phyloP scores from a whole-genome alignment of 176 grass and related monocot genomes.

The Aechmea fasciata region DNA sequence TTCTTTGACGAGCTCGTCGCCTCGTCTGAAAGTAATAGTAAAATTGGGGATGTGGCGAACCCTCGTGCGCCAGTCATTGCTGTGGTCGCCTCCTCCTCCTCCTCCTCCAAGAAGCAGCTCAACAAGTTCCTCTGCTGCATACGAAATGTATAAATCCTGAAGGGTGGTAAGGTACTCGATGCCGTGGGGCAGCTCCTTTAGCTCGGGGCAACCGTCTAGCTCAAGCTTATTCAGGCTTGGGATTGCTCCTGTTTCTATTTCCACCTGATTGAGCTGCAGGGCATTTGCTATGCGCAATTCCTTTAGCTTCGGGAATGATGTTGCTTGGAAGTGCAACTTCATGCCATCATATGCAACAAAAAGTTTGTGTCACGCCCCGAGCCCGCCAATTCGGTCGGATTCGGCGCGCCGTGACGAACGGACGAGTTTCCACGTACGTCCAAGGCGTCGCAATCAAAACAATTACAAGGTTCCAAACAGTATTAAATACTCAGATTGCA shows the following conservation, averaged over 20 bases:
- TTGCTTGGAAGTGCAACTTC: no score
- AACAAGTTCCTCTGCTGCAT: conserved; percentile 8
- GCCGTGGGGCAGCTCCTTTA: conserved; percentile 23
- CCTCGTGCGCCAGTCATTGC: neutral
- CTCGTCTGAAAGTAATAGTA: neutral
- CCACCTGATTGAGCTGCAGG: neutral
- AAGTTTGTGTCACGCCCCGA: no score
- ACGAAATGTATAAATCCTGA: neutral
- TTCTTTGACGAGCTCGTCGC: neutral
- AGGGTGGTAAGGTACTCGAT: conserved; percentile 8
- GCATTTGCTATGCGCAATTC: neutral
- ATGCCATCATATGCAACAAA: no score
- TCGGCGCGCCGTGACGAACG: no score
- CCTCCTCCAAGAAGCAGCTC: neutral
- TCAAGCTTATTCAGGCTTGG: conserved; percentile 5
- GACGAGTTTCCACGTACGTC: no score
- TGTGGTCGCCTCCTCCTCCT: neutral
- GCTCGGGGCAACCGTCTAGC: neutral
- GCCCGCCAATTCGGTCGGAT: no score
- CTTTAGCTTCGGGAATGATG: neutral
- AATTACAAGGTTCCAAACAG: no score
- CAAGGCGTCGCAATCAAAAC: no score
- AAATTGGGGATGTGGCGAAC: neutral
- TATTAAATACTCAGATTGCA: no score
- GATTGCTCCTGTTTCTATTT: conserved; percentile 30